Base-by-base conservation (phyloP, 306 rosid genomes). In the Medicago arabica region DNA sequence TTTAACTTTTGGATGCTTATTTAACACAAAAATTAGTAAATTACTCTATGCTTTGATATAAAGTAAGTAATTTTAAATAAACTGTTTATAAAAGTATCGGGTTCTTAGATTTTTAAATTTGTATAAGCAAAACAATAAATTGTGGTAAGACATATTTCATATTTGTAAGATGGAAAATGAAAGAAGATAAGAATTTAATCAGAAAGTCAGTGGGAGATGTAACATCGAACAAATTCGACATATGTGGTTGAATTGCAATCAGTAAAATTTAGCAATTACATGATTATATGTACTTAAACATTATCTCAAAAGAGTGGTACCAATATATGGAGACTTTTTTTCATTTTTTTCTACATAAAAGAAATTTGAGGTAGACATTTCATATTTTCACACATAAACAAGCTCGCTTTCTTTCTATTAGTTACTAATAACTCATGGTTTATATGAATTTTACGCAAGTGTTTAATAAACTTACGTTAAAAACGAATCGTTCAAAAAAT, bases 191-290 rank as follows among this genome's bases (percentile, higher is more conserved):
- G 25, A 66, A 50, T 9, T 36, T 41, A 67, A 21, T n/a, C 62
- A 47, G 17, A 67, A 74, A 57, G 49, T 21, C 46, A 4, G 21
- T 57, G 43, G 23, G 11, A 38, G 65, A 80, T 13, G 63, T 66
- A 43, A 65, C 59, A 50, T 34, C 34, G 18, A 78, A 66, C 7
- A 67, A 74, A 74, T 67, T 58, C 70, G 39, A 74, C 75, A 67
- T 73, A n/a, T 58, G 75, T 80, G 80, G 79, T 67, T 59, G 71
- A 67, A 58, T 67, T 74, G 49, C 66, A 47, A 64, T 58, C 63
- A 72, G 34, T 67, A 58, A 31, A 58, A 36, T 64, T 40, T 53
- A 51, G 6, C 21, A 39, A 23, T 41, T 2, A 53, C 74, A 43
- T 15, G 36, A 12, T 66, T 15, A 62, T 46, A 51, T 50, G 61